Evolutionary conservation across 108 stramenopile species (phyloP), one percentile per base, ranked within the genome.

Genomic region (Mayamaea pseudoterrestris): DNA sequence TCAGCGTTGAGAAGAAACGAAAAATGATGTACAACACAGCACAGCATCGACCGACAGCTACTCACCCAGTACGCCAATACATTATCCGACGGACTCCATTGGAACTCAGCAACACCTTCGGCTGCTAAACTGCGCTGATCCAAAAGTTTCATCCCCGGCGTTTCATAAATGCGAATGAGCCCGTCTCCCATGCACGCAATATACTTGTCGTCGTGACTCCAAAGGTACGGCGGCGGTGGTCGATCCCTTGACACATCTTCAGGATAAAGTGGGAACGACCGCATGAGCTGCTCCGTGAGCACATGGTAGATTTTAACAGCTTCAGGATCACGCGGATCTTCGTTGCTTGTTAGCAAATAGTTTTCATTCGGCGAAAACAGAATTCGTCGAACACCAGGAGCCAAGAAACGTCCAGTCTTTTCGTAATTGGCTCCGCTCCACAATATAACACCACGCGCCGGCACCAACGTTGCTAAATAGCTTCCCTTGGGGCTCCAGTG

Each of bases 401-500:
- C 91, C 23, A 83, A 70, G 57, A 96, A 93, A 1, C 94, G 75
- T 14, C 68, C 92, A 16, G 73, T 48, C 63, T 95, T 93, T 54
- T 94, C 78, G 54, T 93, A 98, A 27, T 63, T 65, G 24, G 61
- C 47, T 21, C 93, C 93, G 31, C 93, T 89, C 96, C 96, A 98
- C 39, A 98, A 63, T 17, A 94, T 93, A 32, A 96, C 90, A 41
- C 96, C 96, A 29, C 80, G 81, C 27, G 53, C 50, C 31, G 94
- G 94, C 9, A 95, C 89, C 37, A 91, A 47, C 1, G 96, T 95
- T 24, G 90, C 93, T 14, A 98, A 65, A 58, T 94, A 95, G 28
- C 68, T 73, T 29, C 96, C 96, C 47, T 90, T 74, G 26, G 94
- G 94, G 41, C 71, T 74, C 96, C 96, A 98, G 56, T 88, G 76